Conservation (phyloP, 768 basidiomycete genomes). For the Rhodosporidiobolus odoratus region DNA sequence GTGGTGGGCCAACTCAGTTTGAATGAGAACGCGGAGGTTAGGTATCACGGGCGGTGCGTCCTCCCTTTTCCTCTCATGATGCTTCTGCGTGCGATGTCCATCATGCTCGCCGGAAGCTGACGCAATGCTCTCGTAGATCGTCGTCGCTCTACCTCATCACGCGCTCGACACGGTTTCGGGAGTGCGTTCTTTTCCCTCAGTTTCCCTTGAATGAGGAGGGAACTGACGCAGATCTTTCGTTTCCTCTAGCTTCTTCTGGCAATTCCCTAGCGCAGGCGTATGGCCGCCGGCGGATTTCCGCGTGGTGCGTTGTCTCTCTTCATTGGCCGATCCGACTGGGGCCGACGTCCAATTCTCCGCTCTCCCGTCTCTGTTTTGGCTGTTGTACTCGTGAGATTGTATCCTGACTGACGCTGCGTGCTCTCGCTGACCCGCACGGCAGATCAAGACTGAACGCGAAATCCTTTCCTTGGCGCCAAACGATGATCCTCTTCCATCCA, state of each 20-base stretch:
- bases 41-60: conserved; percentile 62
- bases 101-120: too few relatives aligned
- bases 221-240: too few relatives aligned
- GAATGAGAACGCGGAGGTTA: conserved; percentile 78
- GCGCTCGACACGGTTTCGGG: conserved; percentile 36
- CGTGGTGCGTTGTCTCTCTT: conserved; percentile 4
- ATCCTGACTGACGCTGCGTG: too few relatives aligned
- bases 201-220: too few relatives aligned
- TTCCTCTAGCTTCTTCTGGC: conserved; percentile 38
- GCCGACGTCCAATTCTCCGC: background rate
- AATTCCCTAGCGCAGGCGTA: conserved; percentile 79
- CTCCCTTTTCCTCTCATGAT: too few relatives aligned
- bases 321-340: too few relatives aligned
- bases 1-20: conserved; percentile 80
- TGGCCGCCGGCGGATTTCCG: conserved; percentile 64
- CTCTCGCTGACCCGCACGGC: too few relatives aligned
- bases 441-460: conserved; percentile 39
- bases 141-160: conserved; percentile 42
- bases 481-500: conserved; percentile 57
- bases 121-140: conserved; percentile 56
- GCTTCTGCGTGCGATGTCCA: too few relatives aligned
- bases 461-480: conserved; percentile 13
- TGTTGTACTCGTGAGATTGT: too few relatives aligned
- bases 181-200: conserved; percentile 1
- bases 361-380: too few relatives aligned